Percentiles rank a stretch among this genome's conserved stretches.
Conservation (phyloP, 1,284 basidiomycete species). For the Athelia sp. region DNA sequence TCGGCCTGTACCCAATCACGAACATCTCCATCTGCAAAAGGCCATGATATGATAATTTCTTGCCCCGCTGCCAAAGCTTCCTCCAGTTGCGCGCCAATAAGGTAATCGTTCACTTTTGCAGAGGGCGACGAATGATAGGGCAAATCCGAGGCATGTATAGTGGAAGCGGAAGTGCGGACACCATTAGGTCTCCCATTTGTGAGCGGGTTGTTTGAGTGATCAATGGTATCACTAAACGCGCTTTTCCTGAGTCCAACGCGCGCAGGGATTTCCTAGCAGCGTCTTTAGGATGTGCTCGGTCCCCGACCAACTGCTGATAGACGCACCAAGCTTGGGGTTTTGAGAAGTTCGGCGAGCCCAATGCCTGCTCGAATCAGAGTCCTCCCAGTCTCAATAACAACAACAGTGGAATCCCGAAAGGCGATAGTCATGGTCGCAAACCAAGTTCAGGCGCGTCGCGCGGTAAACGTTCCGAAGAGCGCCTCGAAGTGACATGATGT, state of each 20-base stretch:
- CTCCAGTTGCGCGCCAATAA: slow-evolving; percentile 80
- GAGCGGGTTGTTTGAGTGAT: neutral
- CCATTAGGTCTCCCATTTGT: slow-evolving; percentile 24
- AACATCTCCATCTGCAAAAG: slow-evolving; percentile 74
- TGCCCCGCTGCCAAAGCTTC: slow-evolving; percentile 73
- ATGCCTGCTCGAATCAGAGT: slow-evolving; percentile 72
- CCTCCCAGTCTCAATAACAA: slow-evolving; percentile 76
- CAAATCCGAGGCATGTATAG: slow-evolving; percentile 39
- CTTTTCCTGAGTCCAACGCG: slow-evolving; percentile 67
- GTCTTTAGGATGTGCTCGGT: slow-evolving; percentile 5
- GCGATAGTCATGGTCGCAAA: slow-evolving; percentile 33
- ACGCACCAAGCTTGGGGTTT: slow-evolving; percentile 68
- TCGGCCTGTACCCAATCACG: slow-evolving; percentile 89
- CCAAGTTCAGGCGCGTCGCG: neutral
- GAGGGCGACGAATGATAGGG: slow-evolving; percentile 34
- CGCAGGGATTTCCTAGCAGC: slow-evolving; percentile 57
- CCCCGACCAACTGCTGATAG: slow-evolving; percentile 2
- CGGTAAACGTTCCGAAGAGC: no score
- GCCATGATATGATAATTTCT: slow-evolving; percentile 76
- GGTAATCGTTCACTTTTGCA: slow-evolving; percentile 70
- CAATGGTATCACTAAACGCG: slow-evolving; percentile 18
- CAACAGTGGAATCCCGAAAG: slow-evolving; percentile 78
- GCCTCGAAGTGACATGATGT: no score
- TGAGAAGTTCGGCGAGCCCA: slow-evolving; percentile 79
- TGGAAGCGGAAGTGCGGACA: slow-evolving; percentile 36